Conservation (phyloP, 768 basidiomycete species). For the Mycena alexandri region DNA sequence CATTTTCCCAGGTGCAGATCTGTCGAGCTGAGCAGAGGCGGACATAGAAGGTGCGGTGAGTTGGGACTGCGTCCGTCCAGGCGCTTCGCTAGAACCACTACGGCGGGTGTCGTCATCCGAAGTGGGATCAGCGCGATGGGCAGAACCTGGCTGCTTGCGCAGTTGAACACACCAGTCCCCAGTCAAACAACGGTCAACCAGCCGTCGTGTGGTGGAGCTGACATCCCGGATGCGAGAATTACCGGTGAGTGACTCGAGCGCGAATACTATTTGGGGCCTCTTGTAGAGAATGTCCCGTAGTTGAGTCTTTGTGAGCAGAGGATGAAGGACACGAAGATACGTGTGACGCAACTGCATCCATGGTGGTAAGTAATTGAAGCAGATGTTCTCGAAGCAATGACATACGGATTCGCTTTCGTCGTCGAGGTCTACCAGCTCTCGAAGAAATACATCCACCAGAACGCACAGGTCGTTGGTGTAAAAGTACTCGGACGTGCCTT, state of each 20-base stretch:
- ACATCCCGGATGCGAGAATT: conserved; percentile 85
- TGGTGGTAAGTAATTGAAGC: conserved; percentile 11
- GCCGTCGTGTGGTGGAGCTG: conserved; percentile 87
- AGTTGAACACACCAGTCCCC: conserved; percentile 90
- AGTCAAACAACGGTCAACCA: conserved; percentile 91
- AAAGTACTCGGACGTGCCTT: conserved; percentile 94
- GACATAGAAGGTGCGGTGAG: conserved; percentile 45
- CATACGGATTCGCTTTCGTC: conserved; percentile 94
- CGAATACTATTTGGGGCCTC: conserved; percentile 86
- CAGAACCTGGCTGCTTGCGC: conserved; percentile 53
- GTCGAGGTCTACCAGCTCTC: conserved; percentile 91
- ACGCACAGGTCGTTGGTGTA: conserved; percentile 98
- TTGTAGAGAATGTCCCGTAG: conserved; percentile 90
- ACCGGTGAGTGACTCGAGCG: conserved; percentile 82
- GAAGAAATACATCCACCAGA: conserved; percentile 96
- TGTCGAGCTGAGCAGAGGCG: conserved; percentile 50
- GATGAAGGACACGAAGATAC: conserved; percentile 95
- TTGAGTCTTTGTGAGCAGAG: conserved; percentile 94
- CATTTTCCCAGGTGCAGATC: conserved; percentile 50
- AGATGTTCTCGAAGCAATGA: conserved; percentile 38
- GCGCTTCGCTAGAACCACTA: conserved; percentile 30
- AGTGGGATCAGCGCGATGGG: conserved; percentile 36
- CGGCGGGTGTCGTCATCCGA: conserved; percentile 40
- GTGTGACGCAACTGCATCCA: conserved; percentile 86
- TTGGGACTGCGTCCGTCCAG: conserved; percentile 40